Base-by-base conservation (phyloP, 2,329 filamentous ascomycete species). In the Aspergillus amoenus region DNA sequence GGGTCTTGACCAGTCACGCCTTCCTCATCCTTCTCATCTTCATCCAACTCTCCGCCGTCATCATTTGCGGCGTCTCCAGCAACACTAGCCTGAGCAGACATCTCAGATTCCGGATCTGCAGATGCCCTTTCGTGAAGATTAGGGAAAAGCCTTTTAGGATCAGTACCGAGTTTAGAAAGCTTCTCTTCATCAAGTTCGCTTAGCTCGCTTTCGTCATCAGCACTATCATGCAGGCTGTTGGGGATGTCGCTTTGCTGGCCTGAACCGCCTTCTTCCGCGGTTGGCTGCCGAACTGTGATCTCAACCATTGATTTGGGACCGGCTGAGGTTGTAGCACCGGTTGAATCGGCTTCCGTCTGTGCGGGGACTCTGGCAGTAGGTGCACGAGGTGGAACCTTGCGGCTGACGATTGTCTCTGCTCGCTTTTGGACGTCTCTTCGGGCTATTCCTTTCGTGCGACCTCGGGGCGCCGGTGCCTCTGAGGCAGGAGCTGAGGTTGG, bases 161-260 rank as follows among this genome's bases (percentile, higher is more conserved):
- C 66, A 1, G 40, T 51, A 18, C 63, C 59, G n/a, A 70, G 63
- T 18, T 66, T 73, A 15, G 67, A 62, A 4, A 70, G 57, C 40
- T 67, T 71, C 39, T 70, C 67, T n/a, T 73, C 73, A 44, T 74
- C 72, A 9, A 86, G 82, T 59, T 89, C 87, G 52, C 85, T 89
- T 0, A 89, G 76, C 60, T 89, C 87, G 66, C 86, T 89, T 70
- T 89, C 87, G 54, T 88, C 85, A 60, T 89, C 86, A 0, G 84
- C 86, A 41, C 82, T 87, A 59, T 88, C 85, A 58, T 87, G 83
- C 7, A 86, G 74, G 58, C 84, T 90, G 5, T 82, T 83, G 0
- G 81, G 79, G 5, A 81, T 80, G 56, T 84, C 86, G 49, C 78
- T 84, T 32, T 76, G 72, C 17, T 70, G 71, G 44, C 71, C 72